Evolutionary conservation across 257 asterid species (phyloP).

Genomic region (Asclepias syriaca): DNA sequence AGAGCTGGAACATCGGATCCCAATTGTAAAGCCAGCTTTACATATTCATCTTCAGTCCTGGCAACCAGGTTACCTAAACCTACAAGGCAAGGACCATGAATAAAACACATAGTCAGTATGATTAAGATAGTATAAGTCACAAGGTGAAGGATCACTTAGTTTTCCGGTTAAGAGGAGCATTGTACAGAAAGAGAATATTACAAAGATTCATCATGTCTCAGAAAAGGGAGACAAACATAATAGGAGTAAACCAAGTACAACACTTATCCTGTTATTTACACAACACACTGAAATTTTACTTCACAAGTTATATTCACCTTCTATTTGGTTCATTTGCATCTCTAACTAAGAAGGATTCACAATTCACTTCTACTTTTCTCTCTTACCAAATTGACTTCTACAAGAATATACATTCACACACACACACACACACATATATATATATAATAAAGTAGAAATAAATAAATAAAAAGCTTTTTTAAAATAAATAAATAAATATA

Average conservation of each 20-base stretch:
- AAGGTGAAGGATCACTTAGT: background rate
- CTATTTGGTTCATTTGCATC: too few relatives aligned
- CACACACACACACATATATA: too few relatives aligned
- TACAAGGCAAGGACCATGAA: constrained; percentile 26
- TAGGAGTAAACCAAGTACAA: background rate
- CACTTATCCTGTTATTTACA: background rate
- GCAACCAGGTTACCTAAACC: constrained; percentile 79
- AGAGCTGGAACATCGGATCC: constrained; percentile 70
- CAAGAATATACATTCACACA: background rate
- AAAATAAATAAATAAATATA: too few relatives aligned
- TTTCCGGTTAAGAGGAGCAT: background rate
- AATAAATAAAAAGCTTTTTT: background rate
- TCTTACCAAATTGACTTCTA: background rate
- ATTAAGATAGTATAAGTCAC: background rate
- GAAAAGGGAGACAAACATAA: too few relatives aligned
- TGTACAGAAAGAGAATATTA: background rate
- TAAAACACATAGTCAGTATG: background rate
- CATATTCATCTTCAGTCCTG: constrained; percentile 76
- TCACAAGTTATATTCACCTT: too few relatives aligned
- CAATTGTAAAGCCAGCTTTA: constrained; percentile 56
- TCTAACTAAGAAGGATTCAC: background rate
- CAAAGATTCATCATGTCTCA: background rate
- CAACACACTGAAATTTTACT: background rate
- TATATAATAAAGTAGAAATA: too few relatives aligned
- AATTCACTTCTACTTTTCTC: background rate